phyloP scores from a whole-genome alignment of 257 asterid genomes.

The Anisodus tanguticus region DNA sequence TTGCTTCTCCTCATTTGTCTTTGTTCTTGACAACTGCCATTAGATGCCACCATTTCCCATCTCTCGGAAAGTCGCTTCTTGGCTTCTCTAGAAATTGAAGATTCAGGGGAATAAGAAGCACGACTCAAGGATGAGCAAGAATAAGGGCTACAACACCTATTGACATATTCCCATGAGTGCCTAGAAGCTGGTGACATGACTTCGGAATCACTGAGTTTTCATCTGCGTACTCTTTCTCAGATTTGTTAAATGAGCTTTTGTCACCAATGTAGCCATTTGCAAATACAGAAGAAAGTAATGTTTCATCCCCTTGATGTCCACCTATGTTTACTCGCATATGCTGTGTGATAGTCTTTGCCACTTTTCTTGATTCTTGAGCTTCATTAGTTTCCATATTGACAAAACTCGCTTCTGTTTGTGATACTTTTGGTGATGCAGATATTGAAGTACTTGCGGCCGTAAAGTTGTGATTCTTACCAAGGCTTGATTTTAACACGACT shows the following conservation, averaged over 20 bases:
- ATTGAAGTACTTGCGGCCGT: slow-evolving; percentile 58
- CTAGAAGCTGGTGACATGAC: slow-evolving; percentile 78
- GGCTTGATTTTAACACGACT: slow-evolving; percentile 90
- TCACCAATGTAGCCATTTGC: slow-evolving; percentile 86
- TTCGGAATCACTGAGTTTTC: slow-evolving; percentile 84
- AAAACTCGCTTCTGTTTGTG: slow-evolving; percentile 50
- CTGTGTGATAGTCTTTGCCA: slow-evolving; percentile 71
- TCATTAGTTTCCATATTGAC: slow-evolving; percentile 64
- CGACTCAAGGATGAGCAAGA: slow-evolving; percentile 83
- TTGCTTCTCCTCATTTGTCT: slow-evolving; percentile 70
- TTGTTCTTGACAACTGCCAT: slow-evolving; percentile 70
- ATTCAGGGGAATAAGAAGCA: slow-evolving; percentile 89
- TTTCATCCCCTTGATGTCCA: slow-evolving; percentile 63
- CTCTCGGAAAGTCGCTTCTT: slow-evolving; percentile 97
- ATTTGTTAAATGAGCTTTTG: slow-evolving; percentile 82
- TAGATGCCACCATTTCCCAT: slow-evolving; percentile 89
- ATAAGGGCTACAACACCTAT: slow-evolving; percentile 81
- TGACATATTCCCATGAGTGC: slow-evolving; percentile 92
- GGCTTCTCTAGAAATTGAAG: slow-evolving; percentile 95
- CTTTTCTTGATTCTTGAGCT: slow-evolving; percentile 75
- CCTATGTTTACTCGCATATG: slow-evolving; percentile 74
- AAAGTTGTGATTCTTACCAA: slow-evolving; percentile 54
- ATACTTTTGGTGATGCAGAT: slow-evolving; percentile 50
- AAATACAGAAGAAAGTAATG: slow-evolving; percentile 68
- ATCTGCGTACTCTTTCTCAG: slow-evolving; percentile 73